Conservation (phyloP, 176 grass and related monocot species). For the Calamus simplicifolius region DNA sequence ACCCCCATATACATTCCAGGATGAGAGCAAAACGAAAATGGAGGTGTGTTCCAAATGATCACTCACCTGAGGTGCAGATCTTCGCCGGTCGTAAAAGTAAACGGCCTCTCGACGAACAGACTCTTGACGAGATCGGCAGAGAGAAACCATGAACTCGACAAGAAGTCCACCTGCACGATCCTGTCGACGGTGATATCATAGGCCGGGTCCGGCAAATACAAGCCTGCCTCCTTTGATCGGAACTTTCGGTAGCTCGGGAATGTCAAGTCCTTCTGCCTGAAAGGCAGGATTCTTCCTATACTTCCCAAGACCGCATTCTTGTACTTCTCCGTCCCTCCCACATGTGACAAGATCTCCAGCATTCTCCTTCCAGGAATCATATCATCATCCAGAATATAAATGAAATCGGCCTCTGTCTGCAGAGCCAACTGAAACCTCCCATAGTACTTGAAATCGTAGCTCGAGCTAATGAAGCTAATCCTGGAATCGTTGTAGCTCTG, state of each 20-base stretch:
- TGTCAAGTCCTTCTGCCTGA: constrained; percentile 77
- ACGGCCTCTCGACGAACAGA: constrained; percentile 85
- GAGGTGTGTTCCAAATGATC: background rate
- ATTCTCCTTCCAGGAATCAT: constrained; percentile 71
- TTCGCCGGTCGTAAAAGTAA: constrained; percentile 93
- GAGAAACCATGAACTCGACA: constrained; percentile 93
- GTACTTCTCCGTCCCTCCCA: constrained; percentile 87
- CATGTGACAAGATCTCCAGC: constrained; percentile 88
- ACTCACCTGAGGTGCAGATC: constrained; percentile 79
- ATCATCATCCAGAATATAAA: constrained; percentile 94
- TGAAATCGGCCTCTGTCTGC: constrained; percentile 74
- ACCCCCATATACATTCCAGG: background rate
- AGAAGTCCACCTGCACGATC: constrained; percentile 90
- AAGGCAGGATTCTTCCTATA: constrained; percentile 82
- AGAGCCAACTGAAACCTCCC: constrained; percentile 92
- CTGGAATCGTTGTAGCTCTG: constrained; percentile 81
- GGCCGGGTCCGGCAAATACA: constrained; percentile 88
- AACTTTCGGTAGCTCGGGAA: constrained; percentile 96
- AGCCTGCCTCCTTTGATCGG: constrained; percentile 65
- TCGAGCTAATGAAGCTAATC: constrained; percentile 80
- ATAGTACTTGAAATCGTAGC: constrained; percentile 98
- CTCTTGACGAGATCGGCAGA: constrained; percentile 70
- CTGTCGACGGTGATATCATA: constrained; percentile 76
- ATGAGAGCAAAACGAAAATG: constrained; percentile 1
- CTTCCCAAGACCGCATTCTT: constrained; percentile 72